Conservation (phyloP, 495 filamentous ascomycete genomes). For the Tuber melanosporum region DNA sequence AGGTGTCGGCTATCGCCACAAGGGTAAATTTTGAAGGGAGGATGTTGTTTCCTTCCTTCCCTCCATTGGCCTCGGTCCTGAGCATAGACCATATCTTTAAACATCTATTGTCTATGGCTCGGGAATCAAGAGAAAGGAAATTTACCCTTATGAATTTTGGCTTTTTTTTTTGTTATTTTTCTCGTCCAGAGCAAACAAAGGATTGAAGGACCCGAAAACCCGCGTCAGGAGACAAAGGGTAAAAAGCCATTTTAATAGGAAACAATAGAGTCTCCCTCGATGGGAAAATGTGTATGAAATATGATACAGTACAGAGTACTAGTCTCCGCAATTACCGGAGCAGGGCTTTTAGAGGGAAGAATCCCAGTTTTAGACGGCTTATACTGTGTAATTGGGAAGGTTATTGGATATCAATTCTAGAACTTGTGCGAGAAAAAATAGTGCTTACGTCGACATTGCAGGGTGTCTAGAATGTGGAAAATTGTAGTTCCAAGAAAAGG, state of each 20-base stretch:
- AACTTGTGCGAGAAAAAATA: background rate
- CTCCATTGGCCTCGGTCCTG: background rate
- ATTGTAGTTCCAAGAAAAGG: background rate
- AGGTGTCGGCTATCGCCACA: background rate
- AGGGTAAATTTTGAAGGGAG: background rate
- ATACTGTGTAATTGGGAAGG: background rate
- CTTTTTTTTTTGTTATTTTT: background rate
- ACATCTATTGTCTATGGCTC: background rate
- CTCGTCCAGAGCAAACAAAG: background rate
- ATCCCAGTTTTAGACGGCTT: background rate
- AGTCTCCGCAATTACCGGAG: background rate
- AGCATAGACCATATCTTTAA: conserved; percentile 2
- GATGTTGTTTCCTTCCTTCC: background rate
- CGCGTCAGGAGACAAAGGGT: background rate
- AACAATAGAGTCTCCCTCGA: background rate
- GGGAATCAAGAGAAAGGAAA: background rate
- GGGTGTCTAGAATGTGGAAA: background rate
- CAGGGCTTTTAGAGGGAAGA: background rate
- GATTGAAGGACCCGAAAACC: background rate
- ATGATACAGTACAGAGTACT: background rate
- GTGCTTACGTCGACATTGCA: background rate
- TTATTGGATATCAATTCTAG: background rate
- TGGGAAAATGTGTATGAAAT: background rate
- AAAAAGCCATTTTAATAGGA: background rate
- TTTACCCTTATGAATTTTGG: background rate